phyloP scores from a whole-genome alignment of 1,284 basidiomycete species.

The Tausonia pullulans region DNA sequence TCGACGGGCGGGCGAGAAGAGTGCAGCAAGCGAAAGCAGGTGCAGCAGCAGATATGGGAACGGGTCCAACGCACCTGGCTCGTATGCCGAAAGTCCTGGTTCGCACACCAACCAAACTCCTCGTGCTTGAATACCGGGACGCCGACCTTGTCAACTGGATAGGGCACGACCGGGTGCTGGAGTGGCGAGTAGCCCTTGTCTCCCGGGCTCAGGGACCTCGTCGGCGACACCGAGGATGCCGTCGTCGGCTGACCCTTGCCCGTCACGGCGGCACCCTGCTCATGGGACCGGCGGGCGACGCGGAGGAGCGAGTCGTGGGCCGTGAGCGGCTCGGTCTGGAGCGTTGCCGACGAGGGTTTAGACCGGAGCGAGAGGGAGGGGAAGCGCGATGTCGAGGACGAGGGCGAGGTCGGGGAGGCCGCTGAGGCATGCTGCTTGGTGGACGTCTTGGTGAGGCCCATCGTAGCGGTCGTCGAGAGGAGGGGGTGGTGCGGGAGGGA shows the following conservation, averaged over 20 bases:
- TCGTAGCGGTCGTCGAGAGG: too few relatives aligned
- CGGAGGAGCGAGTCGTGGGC: constrained; percentile 7
- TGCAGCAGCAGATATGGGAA: neutral
- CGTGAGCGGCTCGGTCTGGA: neutral
- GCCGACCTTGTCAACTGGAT: constrained; percentile 9
- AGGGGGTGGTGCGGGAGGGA: too few relatives aligned
- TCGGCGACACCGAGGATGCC: too few relatives aligned
- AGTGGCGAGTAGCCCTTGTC: constrained; percentile 7
- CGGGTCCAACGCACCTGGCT: constrained; percentile 42
- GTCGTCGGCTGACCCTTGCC: too few relatives aligned
- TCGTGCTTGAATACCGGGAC: constrained; percentile 41
- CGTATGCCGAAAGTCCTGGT: constrained; percentile 55
- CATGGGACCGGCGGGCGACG: constrained; percentile 1
- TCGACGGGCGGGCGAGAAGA: neutral
- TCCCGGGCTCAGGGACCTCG: constrained; percentile 13
- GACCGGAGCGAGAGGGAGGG: neutral
- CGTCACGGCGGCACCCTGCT: too few relatives aligned
- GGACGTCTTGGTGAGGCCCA: neutral
- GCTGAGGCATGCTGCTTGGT: neutral
- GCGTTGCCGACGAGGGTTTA: neutral
- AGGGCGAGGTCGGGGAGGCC: neutral
- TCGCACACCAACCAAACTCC: constrained; percentile 42
- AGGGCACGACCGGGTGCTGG: neutral
- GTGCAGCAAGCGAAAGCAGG: neutral
- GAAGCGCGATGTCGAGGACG: neutral